Evolutionary conservation across 768 basidiomycete species (phyloP).

Genomic region (Russula emetica): DNA sequence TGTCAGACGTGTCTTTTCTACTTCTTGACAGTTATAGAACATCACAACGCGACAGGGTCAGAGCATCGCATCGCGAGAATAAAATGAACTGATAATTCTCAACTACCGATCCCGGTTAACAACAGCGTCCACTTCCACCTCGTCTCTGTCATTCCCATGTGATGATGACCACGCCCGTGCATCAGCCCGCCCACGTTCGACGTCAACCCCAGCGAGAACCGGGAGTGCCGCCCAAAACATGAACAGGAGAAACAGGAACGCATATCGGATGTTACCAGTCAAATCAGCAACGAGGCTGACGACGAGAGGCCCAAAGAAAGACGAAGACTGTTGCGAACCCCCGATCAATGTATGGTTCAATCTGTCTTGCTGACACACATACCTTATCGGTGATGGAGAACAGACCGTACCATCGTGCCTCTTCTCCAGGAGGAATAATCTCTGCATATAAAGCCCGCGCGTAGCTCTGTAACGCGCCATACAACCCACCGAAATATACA

Average conservation of each 20-base stretch:
- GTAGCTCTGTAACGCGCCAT: slow-evolving; percentile 89
- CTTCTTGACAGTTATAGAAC: neutral
- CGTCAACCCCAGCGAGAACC: slow-evolving; percentile 63
- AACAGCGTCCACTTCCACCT: neutral
- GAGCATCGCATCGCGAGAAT: neutral
- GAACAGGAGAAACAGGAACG: slow-evolving; percentile 79
- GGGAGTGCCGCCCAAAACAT: slow-evolving; percentile 84
- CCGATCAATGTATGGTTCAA: slow-evolving; percentile 9
- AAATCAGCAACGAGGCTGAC: slow-evolving; percentile 84
- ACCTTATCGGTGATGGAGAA: slow-evolving; percentile 92
- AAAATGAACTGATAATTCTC: neutral
- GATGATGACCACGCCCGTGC: slow-evolving; percentile 36
- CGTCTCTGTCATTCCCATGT: neutral
- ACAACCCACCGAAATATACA: slow-evolving; percentile 71
- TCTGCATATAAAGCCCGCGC: slow-evolving; percentile 84
- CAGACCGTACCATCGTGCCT: slow-evolving; percentile 83
- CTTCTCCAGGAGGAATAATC: slow-evolving; percentile 81
- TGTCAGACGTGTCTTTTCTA: no score
- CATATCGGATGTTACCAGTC: slow-evolving; percentile 89
- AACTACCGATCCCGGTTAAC: neutral
- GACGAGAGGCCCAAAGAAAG: slow-evolving; percentile 85
- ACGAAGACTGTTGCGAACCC: slow-evolving; percentile 58
- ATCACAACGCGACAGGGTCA: no score
- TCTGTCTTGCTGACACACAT: slow-evolving; percentile 19
- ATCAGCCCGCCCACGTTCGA: slow-evolving; percentile 57